A percentile compares a stretch with the other conserved stretches of the same genome.
Evolutionary conservation across 768 basidiomycete genomes (phyloP).

Genomic region (Infundibulicybe gibba): DNA sequence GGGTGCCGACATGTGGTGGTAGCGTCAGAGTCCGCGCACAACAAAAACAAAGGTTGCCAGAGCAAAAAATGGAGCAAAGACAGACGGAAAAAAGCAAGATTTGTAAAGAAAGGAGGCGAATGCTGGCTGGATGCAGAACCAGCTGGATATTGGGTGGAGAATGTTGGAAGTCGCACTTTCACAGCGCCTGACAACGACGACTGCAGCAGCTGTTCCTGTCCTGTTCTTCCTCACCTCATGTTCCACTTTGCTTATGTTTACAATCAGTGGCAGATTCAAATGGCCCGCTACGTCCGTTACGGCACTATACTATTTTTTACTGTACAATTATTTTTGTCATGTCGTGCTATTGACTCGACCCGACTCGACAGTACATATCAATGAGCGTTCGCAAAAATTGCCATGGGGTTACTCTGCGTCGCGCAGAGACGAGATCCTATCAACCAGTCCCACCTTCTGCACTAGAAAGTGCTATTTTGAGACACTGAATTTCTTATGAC

Average conservation of each 20-base stretch:
- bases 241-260: slow-evolving; percentile 34
- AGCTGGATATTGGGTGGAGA: neutral
- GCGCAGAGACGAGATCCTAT: too few relatives aligned
- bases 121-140: slow-evolving; percentile 9
- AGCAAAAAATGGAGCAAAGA: slow-evolving; percentile 18
- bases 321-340: too few relatives aligned
- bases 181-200: slow-evolving; percentile 5
- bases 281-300: neutral
- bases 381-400: too few relatives aligned
- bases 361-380: too few relatives aligned
- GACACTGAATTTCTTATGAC: too few relatives aligned
- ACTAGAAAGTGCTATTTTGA: too few relatives aligned
- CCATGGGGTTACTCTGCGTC: too few relatives aligned
- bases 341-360: too few relatives aligned
- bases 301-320: too few relatives aligned
- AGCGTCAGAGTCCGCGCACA: slow-evolving; percentile 10
- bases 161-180: too few relatives aligned
- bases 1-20: slow-evolving; percentile 37
- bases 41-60: neutral
- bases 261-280: slow-evolving; percentile 14
- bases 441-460: too few relatives aligned
- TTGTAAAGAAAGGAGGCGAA: slow-evolving; percentile 12
- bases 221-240: slow-evolving; percentile 29
- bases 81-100: slow-evolving; percentile 16
- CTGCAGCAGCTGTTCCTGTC: slow-evolving; percentile 12